Percentiles rank a stretch among this genome's conserved stretches.
These are phyloP conservation scores for Lumnitzera racemosa DNA, from an alignment of 345 rosid species.

Conservation along the genomic window DNA sequence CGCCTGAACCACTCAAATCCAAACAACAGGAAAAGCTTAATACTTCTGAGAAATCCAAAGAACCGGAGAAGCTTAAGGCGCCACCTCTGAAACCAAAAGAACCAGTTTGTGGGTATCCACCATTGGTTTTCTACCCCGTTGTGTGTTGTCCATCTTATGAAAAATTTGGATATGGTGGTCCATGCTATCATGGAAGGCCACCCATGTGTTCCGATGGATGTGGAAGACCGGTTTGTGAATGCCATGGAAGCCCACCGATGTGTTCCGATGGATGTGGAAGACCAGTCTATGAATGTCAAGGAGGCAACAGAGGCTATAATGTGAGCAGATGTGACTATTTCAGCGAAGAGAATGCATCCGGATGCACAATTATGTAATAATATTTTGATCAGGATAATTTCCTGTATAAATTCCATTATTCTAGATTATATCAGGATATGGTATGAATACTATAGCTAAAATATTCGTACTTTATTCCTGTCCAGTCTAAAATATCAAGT, in stretches of 20 bases:
- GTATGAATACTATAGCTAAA: too few species aligned
- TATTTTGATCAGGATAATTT: too few species aligned
- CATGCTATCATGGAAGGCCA: background rate
- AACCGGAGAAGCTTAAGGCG: background rate
- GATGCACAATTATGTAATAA: conserved; percentile 47
- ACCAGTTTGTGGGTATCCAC: background rate
- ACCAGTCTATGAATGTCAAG: conserved; percentile 56
- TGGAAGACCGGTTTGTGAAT: too few species aligned
- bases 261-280: background rate
- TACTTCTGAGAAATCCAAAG: background rate
- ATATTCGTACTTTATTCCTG: too few species aligned
- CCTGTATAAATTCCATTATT: too few species aligned
- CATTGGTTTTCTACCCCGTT: background rate
- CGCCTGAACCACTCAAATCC: conserved; percentile 8
- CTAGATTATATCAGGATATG: too few species aligned
- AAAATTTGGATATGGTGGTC: background rate
- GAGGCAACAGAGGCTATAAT: conserved; percentile 15
- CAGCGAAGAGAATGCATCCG: conserved; percentile 39
- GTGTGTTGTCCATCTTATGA: background rate
- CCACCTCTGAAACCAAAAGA: conserved; percentile 10
- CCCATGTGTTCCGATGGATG: too few species aligned
- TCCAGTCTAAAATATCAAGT: too few species aligned
- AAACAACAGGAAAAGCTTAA: conserved; percentile 8
- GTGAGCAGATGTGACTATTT: conserved; percentile 31
- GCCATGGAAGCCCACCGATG: background rate